These are phyloP conservation scores for Xylaria castorea DNA, from an alignment of 495 filamentous ascomycete genomes.

Conservation along the genomic window DNA sequence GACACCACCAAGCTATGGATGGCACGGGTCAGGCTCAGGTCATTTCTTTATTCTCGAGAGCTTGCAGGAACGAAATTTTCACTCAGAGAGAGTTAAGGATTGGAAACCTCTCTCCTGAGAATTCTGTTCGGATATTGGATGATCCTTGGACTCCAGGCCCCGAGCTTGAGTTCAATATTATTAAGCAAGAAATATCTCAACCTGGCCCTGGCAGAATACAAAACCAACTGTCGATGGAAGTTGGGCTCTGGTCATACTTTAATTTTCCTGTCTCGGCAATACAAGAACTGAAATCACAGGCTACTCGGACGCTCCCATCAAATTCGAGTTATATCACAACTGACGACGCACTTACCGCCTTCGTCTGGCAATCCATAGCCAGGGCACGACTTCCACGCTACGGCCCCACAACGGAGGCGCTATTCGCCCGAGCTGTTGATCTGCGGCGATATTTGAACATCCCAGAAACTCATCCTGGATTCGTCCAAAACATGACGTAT, in stretches of 20 bases:
- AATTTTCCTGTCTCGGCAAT: not conserved
- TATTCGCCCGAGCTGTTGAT: slow-evolving; percentile 61
- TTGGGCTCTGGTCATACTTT: slow-evolving; percentile 8
- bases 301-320: slow-evolving; percentile 15
- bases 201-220: slow-evolving; percentile 9
- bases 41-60: slow-evolving; percentile 60
- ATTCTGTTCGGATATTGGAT: not conserved
- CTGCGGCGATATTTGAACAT: slow-evolving; percentile 53
- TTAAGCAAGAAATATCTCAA: not conserved
- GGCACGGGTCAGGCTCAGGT: slow-evolving; percentile 59
- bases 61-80: slow-evolving; percentile 55
- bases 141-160: not conserved
- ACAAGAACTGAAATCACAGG: not conserved
- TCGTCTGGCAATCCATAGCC: slow-evolving; percentile 58
- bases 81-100: slow-evolving; percentile 50
- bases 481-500: slow-evolving; percentile 15
- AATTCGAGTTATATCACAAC: slow-evolving; percentile 43
- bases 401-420: slow-evolving; percentile 34
- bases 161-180: slow-evolving; percentile 18
- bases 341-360: slow-evolving; percentile 61
- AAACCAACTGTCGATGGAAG: not conserved
- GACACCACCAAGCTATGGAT: slow-evolving; percentile 61
- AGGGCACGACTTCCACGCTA: slow-evolving; percentile 53
- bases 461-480: slow-evolving; percentile 46
- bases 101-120: slow-evolving; percentile 46